Evolutionary conservation across 108 stramenopile genomes (phyloP).

Genomic region (Cylindrotheca closterium): DNA sequence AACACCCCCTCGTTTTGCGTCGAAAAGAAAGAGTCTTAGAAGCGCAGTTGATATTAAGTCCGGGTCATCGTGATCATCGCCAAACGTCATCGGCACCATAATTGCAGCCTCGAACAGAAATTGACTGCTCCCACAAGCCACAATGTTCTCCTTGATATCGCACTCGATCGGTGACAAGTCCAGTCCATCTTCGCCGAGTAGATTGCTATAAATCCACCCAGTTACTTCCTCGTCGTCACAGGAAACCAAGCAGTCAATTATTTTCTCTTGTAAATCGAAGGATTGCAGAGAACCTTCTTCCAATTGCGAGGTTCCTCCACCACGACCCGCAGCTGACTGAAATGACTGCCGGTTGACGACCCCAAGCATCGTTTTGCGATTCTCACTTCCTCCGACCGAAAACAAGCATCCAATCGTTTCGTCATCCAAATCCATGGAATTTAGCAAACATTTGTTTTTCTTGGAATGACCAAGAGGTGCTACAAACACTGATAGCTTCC

Average conservation of each 20-base stretch:
- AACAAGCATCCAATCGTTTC: slow-evolving; percentile 44
- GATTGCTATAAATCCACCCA: slow-evolving; percentile 19
- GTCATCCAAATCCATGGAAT: slow-evolving; percentile 44
- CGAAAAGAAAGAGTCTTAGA: slow-evolving; percentile 46
- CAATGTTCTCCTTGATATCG: slow-evolving; percentile 28
- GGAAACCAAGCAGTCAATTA: slow-evolving; percentile 41
- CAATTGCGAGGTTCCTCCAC: slow-evolving; percentile 6
- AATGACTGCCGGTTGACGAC: slow-evolving; percentile 38
- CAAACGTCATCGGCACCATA: slow-evolving; percentile 13
- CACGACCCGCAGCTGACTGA: slow-evolving; percentile 25
- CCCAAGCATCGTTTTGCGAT: slow-evolving; percentile 16
- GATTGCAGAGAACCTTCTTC: slow-evolving; percentile 26
- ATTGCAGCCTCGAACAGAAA: slow-evolving; percentile 53
- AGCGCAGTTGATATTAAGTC: slow-evolving; percentile 10
- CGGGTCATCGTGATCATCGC: slow-evolving; percentile 17
- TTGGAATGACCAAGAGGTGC: slow-evolving; percentile 44
- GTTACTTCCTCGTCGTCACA: slow-evolving; percentile 25
- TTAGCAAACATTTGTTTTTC: slow-evolving; percentile 30
- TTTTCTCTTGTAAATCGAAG: slow-evolving; percentile 34
- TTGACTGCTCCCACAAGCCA: slow-evolving; percentile 55
- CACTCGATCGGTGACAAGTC: slow-evolving; percentile 31
- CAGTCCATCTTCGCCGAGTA: slow-evolving; percentile 15
- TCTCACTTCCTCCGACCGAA: slow-evolving; percentile 18
- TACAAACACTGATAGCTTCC: slow-evolving; percentile 24
- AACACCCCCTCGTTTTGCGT: slow-evolving; percentile 34